Percentiles rank a stretch among this genome's conserved stretches.
phyloP scores from a whole-genome alignment of 257 asterid genomes.

The Solanum medicagineum region DNA sequence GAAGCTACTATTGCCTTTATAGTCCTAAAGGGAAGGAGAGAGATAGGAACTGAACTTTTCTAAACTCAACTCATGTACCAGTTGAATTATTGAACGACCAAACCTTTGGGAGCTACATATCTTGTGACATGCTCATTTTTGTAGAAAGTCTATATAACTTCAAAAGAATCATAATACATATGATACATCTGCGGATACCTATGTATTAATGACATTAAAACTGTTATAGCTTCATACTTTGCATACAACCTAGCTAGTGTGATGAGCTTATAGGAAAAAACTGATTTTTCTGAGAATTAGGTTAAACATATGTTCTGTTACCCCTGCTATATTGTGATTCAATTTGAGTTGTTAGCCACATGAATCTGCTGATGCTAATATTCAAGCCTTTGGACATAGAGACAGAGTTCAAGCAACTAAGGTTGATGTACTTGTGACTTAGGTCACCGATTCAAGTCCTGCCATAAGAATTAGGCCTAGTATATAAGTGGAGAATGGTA shows the following conservation, averaged over 20 bases:
- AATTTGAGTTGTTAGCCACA: not conserved
- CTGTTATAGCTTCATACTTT: not conserved
- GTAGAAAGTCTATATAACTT: not conserved
- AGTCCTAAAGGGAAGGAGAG: not conserved
- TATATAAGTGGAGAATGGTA: not conserved
- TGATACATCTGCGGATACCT: not conserved
- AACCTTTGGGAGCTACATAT: not conserved
- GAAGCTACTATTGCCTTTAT: not conserved
- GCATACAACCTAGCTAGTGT: not conserved
- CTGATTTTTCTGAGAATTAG: not conserved
- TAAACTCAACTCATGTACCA: not conserved
- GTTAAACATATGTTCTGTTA: not conserved
- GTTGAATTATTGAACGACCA: not conserved
- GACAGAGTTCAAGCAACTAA: not conserved
- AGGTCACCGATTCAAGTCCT: not conserved
- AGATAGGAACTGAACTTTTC: not conserved
- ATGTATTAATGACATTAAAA: not conserved
- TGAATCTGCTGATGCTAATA: not conserved
- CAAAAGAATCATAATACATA: not conserved
- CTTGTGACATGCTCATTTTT: not conserved
- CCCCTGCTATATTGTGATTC: not conserved
- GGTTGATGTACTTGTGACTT: not conserved
- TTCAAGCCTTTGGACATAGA: not conserved
- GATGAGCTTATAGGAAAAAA: not conserved
- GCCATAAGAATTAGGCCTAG: not conserved